phyloP scores from a whole-genome alignment of 2,329 filamentous ascomycete genomes.

The Torrubiella hemipterigena region DNA sequence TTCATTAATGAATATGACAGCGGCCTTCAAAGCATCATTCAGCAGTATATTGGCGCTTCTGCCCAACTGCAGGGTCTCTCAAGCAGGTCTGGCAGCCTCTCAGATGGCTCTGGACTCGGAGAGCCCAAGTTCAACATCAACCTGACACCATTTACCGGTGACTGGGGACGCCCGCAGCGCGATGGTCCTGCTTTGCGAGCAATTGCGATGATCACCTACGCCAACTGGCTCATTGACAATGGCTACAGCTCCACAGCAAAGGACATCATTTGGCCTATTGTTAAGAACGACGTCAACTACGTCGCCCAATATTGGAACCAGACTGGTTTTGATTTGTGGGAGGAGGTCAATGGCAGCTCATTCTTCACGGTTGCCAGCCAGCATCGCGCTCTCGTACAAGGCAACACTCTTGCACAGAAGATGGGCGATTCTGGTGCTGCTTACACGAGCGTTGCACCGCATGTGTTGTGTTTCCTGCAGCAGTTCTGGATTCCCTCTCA shows the following conservation, averaged over 20 bases:
- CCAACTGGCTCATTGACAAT: conserved; percentile 58
- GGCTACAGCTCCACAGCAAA: conserved; percentile 46
- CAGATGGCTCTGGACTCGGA: conserved; percentile 43
- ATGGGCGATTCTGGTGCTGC: conserved; percentile 48
- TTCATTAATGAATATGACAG: conserved; percentile 48
- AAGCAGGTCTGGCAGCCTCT: conserved; percentile 54
- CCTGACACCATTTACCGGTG: conserved; percentile 48
- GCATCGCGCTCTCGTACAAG: conserved; percentile 58
- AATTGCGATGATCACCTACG: conserved; percentile 59
- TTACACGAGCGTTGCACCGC: conserved; percentile 54
- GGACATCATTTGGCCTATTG: conserved; percentile 56
- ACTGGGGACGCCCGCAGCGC: conserved; percentile 68
- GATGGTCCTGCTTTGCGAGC: conserved; percentile 71
- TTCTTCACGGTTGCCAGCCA: conserved; percentile 67
- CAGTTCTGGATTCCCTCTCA: conserved; percentile 55
- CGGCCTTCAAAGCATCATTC: conserved; percentile 45
- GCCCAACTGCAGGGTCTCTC: conserved; percentile 52
- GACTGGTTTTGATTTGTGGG: conserved; percentile 68
- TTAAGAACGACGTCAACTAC: conserved; percentile 65
- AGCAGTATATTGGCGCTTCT: conserved; percentile 58
- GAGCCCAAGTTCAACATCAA: conserved; percentile 66
- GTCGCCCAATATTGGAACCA: conserved; percentile 60
- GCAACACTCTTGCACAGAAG: conserved; percentile 49
- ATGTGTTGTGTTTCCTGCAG: conserved; percentile 63
- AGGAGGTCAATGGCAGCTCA: conserved; percentile 63